phyloP scores from a whole-genome alignment of 768 basidiomycete species.

The Lyophyllum shimeji region DNA sequence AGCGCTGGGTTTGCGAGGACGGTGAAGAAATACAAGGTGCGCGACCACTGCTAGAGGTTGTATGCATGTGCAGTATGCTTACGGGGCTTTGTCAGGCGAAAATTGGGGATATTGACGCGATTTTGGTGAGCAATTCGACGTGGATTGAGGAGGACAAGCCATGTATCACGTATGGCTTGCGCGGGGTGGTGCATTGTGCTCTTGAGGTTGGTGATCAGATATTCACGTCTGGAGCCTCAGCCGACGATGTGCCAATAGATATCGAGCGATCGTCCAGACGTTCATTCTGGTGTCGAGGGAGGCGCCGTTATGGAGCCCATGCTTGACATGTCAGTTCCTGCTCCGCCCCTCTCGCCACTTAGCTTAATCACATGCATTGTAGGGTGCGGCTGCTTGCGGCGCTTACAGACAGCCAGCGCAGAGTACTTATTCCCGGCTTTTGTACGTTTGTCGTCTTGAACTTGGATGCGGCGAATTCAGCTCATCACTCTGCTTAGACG shows the following conservation, averaged over 20 bases:
- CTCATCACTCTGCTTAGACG: conserved; percentile 45
- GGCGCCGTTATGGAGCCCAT: conserved; percentile 88
- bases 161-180: conserved; percentile 92
- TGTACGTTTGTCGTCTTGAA: conserved; percentile 51
- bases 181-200: conserved; percentile 90
- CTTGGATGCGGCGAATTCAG: too few species aligned
- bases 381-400: conserved; percentile 81
- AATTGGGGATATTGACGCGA: conserved; percentile 87
- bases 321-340: conserved; percentile 74
- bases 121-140: conserved; percentile 92
- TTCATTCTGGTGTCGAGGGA: conserved; percentile 94
- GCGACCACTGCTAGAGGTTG: too few species aligned
- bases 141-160: conserved; percentile 94
- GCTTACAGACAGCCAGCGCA: conserved; percentile 55
- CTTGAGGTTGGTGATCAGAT: conserved; percentile 50
- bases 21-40: conserved; percentile 72
- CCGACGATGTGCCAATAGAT: conserved; percentile 43
- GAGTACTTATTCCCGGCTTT: conserved; percentile 76
- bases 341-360: not conserved
- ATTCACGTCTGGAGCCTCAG: not conserved
- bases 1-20: conserved; percentile 83
- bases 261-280: conserved; percentile 69
- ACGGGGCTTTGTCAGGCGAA: conserved; percentile 47
- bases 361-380: not conserved
- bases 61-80: too few species aligned